Base-by-base conservation (phyloP, 2,329 filamentous ascomycete genomes). In the Colletotrichum salicis region DNA sequence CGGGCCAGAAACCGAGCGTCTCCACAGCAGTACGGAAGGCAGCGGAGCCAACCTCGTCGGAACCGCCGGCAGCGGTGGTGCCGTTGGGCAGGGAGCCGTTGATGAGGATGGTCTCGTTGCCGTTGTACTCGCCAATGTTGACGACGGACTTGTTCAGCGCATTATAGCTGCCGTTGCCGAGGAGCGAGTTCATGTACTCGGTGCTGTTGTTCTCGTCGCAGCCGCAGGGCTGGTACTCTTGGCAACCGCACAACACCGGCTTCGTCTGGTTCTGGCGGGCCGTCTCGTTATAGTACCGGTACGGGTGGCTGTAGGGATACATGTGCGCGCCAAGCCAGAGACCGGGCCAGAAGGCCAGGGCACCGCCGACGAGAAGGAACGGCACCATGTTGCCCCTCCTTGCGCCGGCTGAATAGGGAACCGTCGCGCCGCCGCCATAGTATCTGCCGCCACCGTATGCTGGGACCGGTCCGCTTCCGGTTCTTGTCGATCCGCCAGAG, bases 21-120 rank as follows among this genome's bases (percentile, higher is more conserved):
- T 84, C 77, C 2, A 82, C 76, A 52, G 86, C 64, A 1, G 75
- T 75, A 13, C 74, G 75, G 73, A 84, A 73, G 3, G 73, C 74
- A 24, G 75, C 82, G n/a, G 81, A 76, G 8, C 85, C 79, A 59
- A 81, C 79, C 1, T 85, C 84, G 4, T 79, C 79, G 15, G 72
- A 59, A 27, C 70, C 70, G 29, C 70, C 70, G 5, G 83, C 72
- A 0, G 86, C 85, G 0, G 89, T 91, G 0, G 91, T 93, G 60
- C 89, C 90, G 75, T 93, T 92, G 35, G 91, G 88, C 4, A 96
- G 83, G 0, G 92, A 93, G n/a, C 94, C 94, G 79, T 95, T 94
- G 78, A 96, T 83, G 35, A 93, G 84, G 48, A 96, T 87, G 1
- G 89, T 91, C 73, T 82, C 82, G 1, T 87, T 92, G 61, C 90